Percentiles rank a stretch among this genome's conserved stretches.
phyloP scores from a whole-genome alignment of 164 flowering plant genomes.

The Sedum album region DNA sequence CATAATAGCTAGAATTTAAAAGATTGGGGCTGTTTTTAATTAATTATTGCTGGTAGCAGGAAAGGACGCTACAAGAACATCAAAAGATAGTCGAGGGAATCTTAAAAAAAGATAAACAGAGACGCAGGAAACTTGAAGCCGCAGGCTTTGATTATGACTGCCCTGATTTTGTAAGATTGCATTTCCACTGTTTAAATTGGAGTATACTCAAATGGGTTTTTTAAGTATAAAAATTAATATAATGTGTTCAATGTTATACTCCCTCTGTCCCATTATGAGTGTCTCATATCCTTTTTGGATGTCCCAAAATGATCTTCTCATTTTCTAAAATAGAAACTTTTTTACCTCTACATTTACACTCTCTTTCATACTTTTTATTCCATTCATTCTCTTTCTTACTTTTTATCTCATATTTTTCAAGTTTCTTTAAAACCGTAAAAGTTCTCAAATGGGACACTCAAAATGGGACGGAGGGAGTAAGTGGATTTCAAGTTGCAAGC shows the following conservation, averaged over 20 bases:
- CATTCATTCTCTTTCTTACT: too few relatives aligned
- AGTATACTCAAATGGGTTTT: neutral
- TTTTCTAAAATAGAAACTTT: neutral
- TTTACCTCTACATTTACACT: too few relatives aligned
- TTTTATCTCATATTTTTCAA: too few relatives aligned
- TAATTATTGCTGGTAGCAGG: slow-evolving; percentile 27
- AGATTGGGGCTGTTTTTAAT: neutral
- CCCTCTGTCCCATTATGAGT: too few relatives aligned
- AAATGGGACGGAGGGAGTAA: too few relatives aligned
- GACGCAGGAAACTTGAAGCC: slow-evolving; percentile 58
- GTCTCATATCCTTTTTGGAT: too few relatives aligned
- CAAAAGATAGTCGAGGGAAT: slow-evolving; percentile 52
- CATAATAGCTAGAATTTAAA: neutral
- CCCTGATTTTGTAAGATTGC: slow-evolving; percentile 73
- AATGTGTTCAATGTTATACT: neutral
- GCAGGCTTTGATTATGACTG: slow-evolving; percentile 89
- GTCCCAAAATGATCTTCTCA: too few relatives aligned
- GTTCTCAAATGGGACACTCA: too few relatives aligned
- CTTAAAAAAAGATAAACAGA: slow-evolving; percentile 44
- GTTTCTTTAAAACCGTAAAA: too few relatives aligned
- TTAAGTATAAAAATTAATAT: neutral
- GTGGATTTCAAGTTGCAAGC: neutral
- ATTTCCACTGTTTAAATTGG: neutral
- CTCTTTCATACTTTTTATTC: too few relatives aligned
- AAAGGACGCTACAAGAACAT: slow-evolving; percentile 67